phyloP scores from a whole-genome alignment of 2,329 filamentous ascomycete species.

The Ceratocystis lukuohia region DNA sequence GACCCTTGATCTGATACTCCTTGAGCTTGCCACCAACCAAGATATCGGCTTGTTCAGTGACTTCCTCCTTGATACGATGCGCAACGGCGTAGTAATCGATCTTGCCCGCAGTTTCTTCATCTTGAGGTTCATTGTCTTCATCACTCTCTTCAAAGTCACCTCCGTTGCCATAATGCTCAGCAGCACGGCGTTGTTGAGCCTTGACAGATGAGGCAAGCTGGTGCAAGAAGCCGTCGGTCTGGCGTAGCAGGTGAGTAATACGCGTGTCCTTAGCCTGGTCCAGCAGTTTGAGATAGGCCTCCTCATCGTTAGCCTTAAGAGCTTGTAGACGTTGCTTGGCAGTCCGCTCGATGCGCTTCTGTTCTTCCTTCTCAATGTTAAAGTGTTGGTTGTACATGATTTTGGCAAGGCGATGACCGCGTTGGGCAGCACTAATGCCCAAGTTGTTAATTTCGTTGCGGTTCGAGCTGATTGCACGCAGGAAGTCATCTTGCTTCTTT shows the following conservation, averaged over 20 bases:
- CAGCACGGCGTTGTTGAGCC: constrained; percentile 74
- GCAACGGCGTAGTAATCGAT: constrained; percentile 98
- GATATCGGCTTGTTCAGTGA: constrained; percentile 68
- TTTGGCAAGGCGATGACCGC: constrained; percentile 73
- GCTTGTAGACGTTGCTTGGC: constrained; percentile 99
- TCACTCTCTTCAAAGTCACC: constrained; percentile 48
- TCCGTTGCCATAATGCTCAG: constrained; percentile 62
- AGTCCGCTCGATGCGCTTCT: constrained; percentile 93
- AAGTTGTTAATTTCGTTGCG: constrained; percentile 61
- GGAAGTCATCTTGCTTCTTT: constrained; percentile 89
- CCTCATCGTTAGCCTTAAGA: constrained; percentile 96
- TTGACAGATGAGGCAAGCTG: constrained; percentile 92
- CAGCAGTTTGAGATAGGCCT: constrained; percentile 93
- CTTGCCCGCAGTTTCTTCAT: constrained; percentile 59
- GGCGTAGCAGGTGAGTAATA: constrained; percentile 91
- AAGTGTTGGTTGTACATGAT: constrained; percentile 84
- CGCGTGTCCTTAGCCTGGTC: constrained; percentile 98
- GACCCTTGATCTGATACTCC: constrained; percentile 95
- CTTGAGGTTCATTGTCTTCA: constrained; percentile 52
- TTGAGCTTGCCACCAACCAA: constrained; percentile 87
- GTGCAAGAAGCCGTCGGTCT: constrained; percentile 94
- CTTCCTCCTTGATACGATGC: constrained; percentile 87
- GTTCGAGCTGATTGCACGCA: constrained; percentile 75
- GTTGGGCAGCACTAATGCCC: constrained; percentile 53
- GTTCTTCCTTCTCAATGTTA: constrained; percentile 97